Evolutionary conservation across 345 rosid genomes (phyloP).

Genomic region (Balakata baccata): DNA sequence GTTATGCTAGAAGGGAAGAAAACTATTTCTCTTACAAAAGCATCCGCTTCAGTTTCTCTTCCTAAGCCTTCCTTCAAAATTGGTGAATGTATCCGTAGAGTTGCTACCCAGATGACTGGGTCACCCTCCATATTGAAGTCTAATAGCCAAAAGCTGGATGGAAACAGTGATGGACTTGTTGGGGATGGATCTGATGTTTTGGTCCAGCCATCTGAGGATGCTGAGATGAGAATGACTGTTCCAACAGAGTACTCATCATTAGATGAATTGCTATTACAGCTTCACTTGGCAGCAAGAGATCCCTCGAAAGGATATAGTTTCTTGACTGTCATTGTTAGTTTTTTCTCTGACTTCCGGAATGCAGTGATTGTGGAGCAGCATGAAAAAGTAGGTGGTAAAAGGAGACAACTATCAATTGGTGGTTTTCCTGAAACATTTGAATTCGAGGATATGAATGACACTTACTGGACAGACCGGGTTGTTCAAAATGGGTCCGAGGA

Average conservation of each 20-base stretch:
- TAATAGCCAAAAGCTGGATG: conserved; percentile 39
- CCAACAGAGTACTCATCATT: conserved; percentile 50
- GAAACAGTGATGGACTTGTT: conserved; percentile 22
- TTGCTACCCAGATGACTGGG: conserved; percentile 88
- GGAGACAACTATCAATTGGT: conserved; percentile 38
- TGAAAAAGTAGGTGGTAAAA: conserved; percentile 45
- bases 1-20: conserved; percentile 47
- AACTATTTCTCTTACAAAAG: conserved; percentile 63
- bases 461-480: conserved; percentile 90
- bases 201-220: conserved; percentile 36
- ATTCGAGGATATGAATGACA: conserved; percentile 88
- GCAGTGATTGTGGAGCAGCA: conserved; percentile 43
- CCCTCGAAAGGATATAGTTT: conserved; percentile 50
- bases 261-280: conserved; percentile 63
- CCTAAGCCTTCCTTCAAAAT: conserved; percentile 83
- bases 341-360: conserved; percentile 82
- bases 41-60: conserved; percentile 24
- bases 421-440: conserved; percentile 74
- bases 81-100: conserved; percentile 86
- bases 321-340: conserved; percentile 42
- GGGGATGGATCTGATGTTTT: conserved; percentile 42
- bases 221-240: conserved; percentile 23
- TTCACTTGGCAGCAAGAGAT: conserved; percentile 56
- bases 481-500: conserved; percentile 87
- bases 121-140: conserved; percentile 58